phyloP scores from a whole-genome alignment of 345 rosid genomes.

The Excoecaria agallocha region DNA sequence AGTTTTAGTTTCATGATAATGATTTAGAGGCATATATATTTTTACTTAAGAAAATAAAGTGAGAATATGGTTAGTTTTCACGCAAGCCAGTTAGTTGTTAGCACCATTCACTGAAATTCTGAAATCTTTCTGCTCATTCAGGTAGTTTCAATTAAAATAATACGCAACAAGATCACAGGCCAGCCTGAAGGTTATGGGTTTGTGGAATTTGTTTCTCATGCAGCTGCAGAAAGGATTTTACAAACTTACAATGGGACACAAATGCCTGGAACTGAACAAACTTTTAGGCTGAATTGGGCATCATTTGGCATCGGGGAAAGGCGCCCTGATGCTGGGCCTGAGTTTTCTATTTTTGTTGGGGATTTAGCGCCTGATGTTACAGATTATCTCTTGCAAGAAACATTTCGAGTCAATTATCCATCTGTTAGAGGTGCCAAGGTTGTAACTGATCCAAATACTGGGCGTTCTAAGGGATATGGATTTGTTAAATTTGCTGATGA shows the following conservation, averaged over 20 bases:
- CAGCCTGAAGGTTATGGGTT: slow-evolving; percentile 98
- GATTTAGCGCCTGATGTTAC: slow-evolving; percentile 95
- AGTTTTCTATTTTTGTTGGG: slow-evolving; percentile 95
- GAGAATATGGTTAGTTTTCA: too few species aligned
- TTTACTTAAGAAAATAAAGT: neutral
- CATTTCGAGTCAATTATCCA: slow-evolving; percentile 71
- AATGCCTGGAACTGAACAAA: slow-evolving; percentile 86
- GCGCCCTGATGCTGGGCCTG: slow-evolving; percentile 84
- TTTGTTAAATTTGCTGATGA: slow-evolving; percentile 92
- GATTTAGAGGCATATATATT: neutral
- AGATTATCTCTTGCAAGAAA: slow-evolving; percentile 89
- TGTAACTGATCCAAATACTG: slow-evolving; percentile 91
- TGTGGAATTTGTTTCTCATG: slow-evolving; percentile 84
- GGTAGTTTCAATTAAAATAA: slow-evolving; percentile 87
- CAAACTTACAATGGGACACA: slow-evolving; percentile 80
- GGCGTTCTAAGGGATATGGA: slow-evolving; percentile 98
- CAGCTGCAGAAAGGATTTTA: slow-evolving; percentile 81
- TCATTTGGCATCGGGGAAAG: slow-evolving; percentile 93
- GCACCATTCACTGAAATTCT: neutral
- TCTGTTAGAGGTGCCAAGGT: slow-evolving; percentile 99
- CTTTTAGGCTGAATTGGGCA: slow-evolving; percentile 94
- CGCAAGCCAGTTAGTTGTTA: neutral
- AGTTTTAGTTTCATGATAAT: neutral
- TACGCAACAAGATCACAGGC: slow-evolving; percentile 89
- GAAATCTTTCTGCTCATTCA: slow-evolving; percentile 19